Base-by-base conservation (phyloP, 1,139 yeast genomes). In the Sporopachydermia cereana region DNA sequence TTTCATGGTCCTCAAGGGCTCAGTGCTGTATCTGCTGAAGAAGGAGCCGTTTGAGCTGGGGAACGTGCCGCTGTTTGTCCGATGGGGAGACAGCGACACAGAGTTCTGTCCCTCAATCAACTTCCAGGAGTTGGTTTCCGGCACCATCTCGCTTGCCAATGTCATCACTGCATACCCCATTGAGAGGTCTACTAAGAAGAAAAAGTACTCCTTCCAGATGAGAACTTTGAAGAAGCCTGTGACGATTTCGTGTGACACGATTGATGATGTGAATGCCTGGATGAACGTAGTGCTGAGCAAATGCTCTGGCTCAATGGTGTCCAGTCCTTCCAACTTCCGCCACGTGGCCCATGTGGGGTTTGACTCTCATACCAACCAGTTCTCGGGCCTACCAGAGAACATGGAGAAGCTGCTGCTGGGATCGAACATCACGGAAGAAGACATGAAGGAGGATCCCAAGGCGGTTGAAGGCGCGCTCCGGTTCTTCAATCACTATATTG, bases 271-370 rank as follows among this genome's bases (percentile, higher is more conserved):
- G 20, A 20, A 5, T 7, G 39, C 22, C 7, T 39, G 42, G 42
- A 39, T 39, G 16, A 39, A 39, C 21, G 42, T 39, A 14, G 14
- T 39, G 7, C 5, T n/a, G 7, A 18, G 29, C 17, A 39, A 39
- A 16, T 39, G 30, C 14, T 18, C 42, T 14, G 42, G 42, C 29
- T 39, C 42, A 9, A 5, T 18, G 5, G 73, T 68, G n/a, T 69
- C 74, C 3, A 57, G 60, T 27, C 72, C 72, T 2, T 66, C 70
- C 18, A 68, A 68, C 53, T 68, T 68, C 55, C 64, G 69, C 31
- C 73, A 68, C 50, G 59, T 60, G 36, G 71, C 68, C 20, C 73
- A 68, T 45, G 74, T 68, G 2, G 73, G 74, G 18, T 68, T 67
- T 44, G 72, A 68, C 48, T 68, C 71, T 2, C 49, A 52, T 17